Base-by-base conservation (phyloP, 192 early-diverging fungal genomes). In the Coemansia aciculifera region DNA sequence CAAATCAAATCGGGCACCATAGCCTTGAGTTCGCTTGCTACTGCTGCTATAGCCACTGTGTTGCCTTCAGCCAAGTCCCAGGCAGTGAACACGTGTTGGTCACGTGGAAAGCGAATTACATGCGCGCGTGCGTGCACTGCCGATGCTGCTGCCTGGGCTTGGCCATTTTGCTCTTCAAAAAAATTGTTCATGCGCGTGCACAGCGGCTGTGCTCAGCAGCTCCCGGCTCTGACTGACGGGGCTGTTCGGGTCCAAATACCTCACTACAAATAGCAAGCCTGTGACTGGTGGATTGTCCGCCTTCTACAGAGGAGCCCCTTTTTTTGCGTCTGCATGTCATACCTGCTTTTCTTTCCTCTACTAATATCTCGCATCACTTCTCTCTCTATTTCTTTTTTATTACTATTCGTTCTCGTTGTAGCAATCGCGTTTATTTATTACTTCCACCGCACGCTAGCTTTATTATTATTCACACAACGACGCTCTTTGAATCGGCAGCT, bases 381-480 rank as follows among this genome's bases (percentile, higher is more conserved):
- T 59, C 43, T 52, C 13, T 15, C 37, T 24, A 12, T 24, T 27
- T 38, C 21, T 12, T 17, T 52, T 36, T 31, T 63, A 21, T 24
- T 8, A 62, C 62, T 61, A 46, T 61, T 42, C 34, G 5, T 39
- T 27, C 17, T 44, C 59, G 21, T 54, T 63, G 67, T 75, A 75
- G 73, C 68, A 51, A 66, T 54, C 49, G 23, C 49, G 54, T 63
- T 21, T 39, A 40, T 62, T 44, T 39, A 49, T 49, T 43, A 62
- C 42, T 63, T 29, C 23, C 15, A 43, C 40, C 3, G 15, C 44
- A 2, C 44, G 15, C 13, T 54, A 54, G 51, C 51, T 54, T 29
- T 29, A 8, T 49, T 67, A 54, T 60, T 27, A 59, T 36, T 67
- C 27, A 29, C 56, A 48, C 27, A 27, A 23, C 24, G 23, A 19